phyloP scores from a whole-genome alignment of 1,139 yeast genomes.

The Hyphopichia buzzinii region DNA sequence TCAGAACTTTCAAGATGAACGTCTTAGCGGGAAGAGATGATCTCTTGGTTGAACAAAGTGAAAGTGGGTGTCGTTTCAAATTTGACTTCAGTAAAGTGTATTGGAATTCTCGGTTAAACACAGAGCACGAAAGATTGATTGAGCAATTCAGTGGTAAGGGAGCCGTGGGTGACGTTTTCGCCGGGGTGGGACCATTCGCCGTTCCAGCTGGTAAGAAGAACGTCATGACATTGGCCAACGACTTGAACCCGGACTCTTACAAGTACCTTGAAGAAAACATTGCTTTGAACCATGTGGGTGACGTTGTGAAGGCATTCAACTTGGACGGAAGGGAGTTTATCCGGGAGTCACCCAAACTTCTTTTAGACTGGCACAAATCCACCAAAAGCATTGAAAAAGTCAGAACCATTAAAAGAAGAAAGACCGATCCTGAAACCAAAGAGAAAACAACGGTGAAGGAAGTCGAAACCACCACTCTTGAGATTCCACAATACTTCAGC shows the following conservation, averaged over 20 bases:
- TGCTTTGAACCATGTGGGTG: slow-evolving; percentile 55
- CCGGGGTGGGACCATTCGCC: slow-evolving; percentile 98
- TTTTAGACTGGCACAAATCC: slow-evolving; percentile 37
- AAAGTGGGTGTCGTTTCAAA: slow-evolving; percentile 79
- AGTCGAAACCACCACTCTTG: slow-evolving; percentile 25
- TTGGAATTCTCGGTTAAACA: slow-evolving; percentile 94
- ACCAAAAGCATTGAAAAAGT: slow-evolving; percentile 25
- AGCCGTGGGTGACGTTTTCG: slow-evolving; percentile 92
- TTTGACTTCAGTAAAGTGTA: slow-evolving; percentile 93
- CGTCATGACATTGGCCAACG: slow-evolving; percentile 84
- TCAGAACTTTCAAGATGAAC: slow-evolving; percentile 91
- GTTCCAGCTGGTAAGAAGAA: slow-evolving; percentile 90
- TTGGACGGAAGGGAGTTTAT: slow-evolving; percentile 86
- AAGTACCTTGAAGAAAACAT: slow-evolving; percentile 69
- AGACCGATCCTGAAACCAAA: slow-evolving; percentile 24
- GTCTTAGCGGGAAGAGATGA: slow-evolving; percentile 80
- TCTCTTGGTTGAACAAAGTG: slow-evolving; percentile 81
- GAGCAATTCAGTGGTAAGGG: slow-evolving; percentile 57
- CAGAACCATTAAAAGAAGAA: slow-evolving; percentile 31
- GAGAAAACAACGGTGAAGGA: slow-evolving; percentile 20
- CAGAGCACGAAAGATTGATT: slow-evolving; percentile 87
- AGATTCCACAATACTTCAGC: slow-evolving; percentile 58
- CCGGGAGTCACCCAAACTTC: slow-evolving; percentile 50
- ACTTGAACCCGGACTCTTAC: slow-evolving; percentile 84
- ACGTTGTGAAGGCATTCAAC: slow-evolving; percentile 63